Evolutionary conservation across 441 rosid genomes (phyloP), one percentile per base, ranked within the genome.

Genomic region (Viola pubescens): DNA sequence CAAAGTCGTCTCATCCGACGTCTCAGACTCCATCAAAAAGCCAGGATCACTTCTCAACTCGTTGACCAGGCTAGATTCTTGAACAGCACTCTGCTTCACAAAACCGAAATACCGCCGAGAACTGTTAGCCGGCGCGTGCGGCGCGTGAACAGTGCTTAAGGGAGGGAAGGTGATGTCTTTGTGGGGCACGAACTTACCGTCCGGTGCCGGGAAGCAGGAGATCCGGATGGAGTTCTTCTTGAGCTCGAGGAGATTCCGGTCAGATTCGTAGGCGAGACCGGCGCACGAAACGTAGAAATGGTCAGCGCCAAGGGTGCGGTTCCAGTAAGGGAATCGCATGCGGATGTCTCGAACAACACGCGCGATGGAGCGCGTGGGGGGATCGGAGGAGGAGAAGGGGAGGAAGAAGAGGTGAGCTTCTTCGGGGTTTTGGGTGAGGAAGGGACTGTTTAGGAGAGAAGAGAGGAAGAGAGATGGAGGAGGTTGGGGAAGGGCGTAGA

Each of bases 281-380:
- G 67, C n/a, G 26, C 82, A 67, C 3, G 81, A 82, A 56, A 79
- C 58, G 40, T 57, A 82, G 51, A 80, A 78, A 54, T 82, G 88
- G 62, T 82, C 88, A 62, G 88, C 79, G 7, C 88, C 88, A 16
- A 82, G 85, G 3, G 85, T 78, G 8, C 88, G 80, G 56, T 82
- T 80, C 88, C 88, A 82, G 78, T 67, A 80, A 34, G 84, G 75
- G 48, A 70, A 70, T 34, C 67, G 63, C 41, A 61, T 39, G 9
- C 79, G 76, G 46, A 78, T 66, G 44, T 52, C 61, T 3, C 60
- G 49, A 34, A 80, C 56, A 3, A 80, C 63, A 10, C 64, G 70
- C 6, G 80, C 70, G 9, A 65, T 19, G 34, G 76, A 51, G 19
- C 80, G 83, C 5, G 64, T 13, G 48, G 88, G 62, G 44, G 59